Percentiles rank a stretch among this genome's conserved stretches.
phyloP scores from a whole-genome alignment of 768 basidiomycete genomes.

The Vararia minispora region DNA sequence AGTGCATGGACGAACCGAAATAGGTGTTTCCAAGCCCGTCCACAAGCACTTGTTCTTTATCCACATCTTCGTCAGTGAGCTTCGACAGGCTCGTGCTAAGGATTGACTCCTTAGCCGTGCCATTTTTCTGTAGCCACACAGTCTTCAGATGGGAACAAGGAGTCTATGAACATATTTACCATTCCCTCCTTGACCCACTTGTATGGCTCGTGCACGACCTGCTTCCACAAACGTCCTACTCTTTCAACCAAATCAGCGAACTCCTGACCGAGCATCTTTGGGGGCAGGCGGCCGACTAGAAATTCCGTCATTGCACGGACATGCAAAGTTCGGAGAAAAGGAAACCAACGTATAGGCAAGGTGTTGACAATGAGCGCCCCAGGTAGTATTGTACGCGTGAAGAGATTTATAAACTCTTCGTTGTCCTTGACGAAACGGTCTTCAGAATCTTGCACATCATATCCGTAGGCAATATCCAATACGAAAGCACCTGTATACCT shows the following conservation, averaged over 20 bases:
- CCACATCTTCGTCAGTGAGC: background rate
- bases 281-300: no score
- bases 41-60: background rate
- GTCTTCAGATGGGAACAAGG: no score
- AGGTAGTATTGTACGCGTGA: conserved; percentile 3
- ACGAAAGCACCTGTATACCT: conserved; percentile 1
- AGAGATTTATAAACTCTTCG: conserved; percentile 3
- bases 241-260: no score
- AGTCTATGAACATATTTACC: background rate
- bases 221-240: background rate
- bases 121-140: background rate
- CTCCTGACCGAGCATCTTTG: no score
- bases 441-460: conserved; percentile 5
- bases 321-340: no score
- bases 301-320: no score
- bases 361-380: conserved; percentile 6
- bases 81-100: conserved; percentile 1
- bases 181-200: conserved; percentile 6
- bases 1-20: background rate
- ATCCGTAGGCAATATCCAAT: conserved; percentile 5
- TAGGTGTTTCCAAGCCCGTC: conserved; percentile 1
- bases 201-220: background rate
- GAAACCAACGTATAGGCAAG: conserved; percentile 7
- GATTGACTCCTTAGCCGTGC: conserved; percentile 4
- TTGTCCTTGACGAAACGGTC: conserved; percentile 5